A percentile compares a stretch with the other conserved stretches of the same genome.
phyloP scores from a whole-genome alignment of 2,329 filamentous ascomycete species.

The Calonectria henricotiae region DNA sequence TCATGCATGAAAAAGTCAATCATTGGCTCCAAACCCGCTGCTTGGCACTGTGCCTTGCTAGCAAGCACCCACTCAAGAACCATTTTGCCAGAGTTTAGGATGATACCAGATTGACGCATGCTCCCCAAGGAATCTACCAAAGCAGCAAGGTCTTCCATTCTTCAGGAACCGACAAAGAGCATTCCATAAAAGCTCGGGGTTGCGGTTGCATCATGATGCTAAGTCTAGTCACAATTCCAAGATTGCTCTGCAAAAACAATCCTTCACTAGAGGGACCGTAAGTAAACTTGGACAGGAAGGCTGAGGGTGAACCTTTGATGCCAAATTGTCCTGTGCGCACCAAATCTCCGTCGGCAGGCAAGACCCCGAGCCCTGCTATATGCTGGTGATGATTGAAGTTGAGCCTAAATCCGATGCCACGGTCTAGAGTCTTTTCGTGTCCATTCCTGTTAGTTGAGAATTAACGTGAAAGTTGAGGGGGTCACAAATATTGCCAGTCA shows the following conservation, averaged over 20 bases:
- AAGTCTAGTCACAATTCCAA: not conserved
- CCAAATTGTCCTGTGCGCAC: not conserved
- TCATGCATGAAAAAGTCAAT: constrained; percentile 12
- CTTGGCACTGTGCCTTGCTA: not conserved
- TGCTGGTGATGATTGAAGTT: constrained; percentile 1
- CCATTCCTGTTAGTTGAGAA: not conserved
- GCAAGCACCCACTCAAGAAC: not conserved
- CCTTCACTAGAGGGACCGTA: not conserved
- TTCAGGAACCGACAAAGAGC: not conserved
- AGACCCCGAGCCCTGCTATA: not conserved
- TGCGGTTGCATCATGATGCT: not conserved
- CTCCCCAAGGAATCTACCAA: not conserved
- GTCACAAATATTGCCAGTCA: not conserved
- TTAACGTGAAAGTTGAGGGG: not conserved
- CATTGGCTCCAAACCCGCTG: not conserved
- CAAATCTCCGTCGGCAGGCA: not conserved
- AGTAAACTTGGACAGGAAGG: not conserved
- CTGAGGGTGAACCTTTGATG: not conserved
- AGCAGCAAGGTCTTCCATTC: not conserved
- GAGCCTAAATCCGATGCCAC: not conserved
- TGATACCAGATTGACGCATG: not conserved
- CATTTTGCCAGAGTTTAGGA: not conserved
- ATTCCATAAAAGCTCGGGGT: not conserved
- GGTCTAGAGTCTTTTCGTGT: not conserved
- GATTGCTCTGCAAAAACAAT: constrained; percentile 7